These are phyloP conservation scores for Hibiscus tridactylites DNA, from an alignment of 345 rosid genomes.

Conservation along the genomic window DNA sequence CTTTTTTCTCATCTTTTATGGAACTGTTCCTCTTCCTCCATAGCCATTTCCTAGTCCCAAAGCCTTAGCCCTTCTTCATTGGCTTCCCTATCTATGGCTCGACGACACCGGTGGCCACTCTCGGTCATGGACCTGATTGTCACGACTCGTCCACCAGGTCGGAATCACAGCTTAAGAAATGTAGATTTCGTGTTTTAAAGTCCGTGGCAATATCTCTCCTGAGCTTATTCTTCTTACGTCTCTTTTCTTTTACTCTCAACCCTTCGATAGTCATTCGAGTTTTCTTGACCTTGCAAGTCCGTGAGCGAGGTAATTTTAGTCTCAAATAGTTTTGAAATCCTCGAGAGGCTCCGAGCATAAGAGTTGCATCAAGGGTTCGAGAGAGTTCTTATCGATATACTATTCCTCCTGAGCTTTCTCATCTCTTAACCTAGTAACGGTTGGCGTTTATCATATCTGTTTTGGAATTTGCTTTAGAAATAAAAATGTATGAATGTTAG, in stretches of 20 bases:
- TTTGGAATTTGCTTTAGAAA: neutral
- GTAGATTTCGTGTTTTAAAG: slow-evolving; percentile 6
- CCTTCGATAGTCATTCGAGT: slow-evolving; percentile 20
- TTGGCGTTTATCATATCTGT: neutral
- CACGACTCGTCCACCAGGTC: neutral
- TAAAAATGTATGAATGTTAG: neutral
- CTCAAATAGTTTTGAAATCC: rapidly evolving
- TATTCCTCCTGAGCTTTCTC: slow-evolving; percentile 5
- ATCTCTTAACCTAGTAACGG: neutral
- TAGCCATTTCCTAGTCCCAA: no score
- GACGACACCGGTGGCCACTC: neutral
- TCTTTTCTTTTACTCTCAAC: neutral
- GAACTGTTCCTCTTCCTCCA: neutral
- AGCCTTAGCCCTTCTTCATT: neutral
- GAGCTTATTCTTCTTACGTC: slow-evolving; percentile 45
- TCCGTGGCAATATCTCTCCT: slow-evolving; percentile 52
- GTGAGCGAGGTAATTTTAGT: rapidly evolving
- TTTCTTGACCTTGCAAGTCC: slow-evolving; percentile 89
- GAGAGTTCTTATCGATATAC: neutral
- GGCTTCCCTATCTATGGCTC: neutral
- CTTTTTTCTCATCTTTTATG: slow-evolving; percentile 15
- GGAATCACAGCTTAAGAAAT: neutral
- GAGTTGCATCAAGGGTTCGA: neutral
- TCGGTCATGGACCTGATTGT: neutral
- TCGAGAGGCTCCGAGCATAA: neutral